A percentile compares a stretch with the other conserved stretches of the same genome.
Conservation (phyloP, 495 filamentous ascomycete species). For the Xylaria longipes region DNA sequence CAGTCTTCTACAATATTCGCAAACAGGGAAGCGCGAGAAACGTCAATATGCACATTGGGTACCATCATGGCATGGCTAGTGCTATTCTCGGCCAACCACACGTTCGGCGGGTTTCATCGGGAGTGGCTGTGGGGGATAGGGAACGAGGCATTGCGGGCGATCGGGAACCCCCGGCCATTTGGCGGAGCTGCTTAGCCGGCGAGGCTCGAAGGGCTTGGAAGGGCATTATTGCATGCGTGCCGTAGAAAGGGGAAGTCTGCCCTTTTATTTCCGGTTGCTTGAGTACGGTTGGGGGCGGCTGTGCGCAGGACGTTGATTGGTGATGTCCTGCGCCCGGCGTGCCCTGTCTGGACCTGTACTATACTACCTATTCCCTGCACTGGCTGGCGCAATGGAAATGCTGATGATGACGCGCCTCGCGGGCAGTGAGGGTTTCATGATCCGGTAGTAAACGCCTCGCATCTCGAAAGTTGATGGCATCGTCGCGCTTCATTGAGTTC, state of each 20-base stretch:
- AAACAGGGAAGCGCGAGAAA: neutral
- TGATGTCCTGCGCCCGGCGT: neutral
- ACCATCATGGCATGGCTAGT: constrained; percentile 1
- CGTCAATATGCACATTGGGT: constrained; percentile 12
- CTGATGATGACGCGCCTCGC: neutral
- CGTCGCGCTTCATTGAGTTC: neutral
- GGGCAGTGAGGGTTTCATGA: neutral
- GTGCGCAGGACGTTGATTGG: neutral
- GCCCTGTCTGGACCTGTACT: neutral
- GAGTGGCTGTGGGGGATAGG: constrained; percentile 14
- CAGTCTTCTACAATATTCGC: neutral
- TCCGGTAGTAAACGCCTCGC: neutral
- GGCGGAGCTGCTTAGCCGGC: neutral
- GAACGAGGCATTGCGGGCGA: constrained; percentile 27
- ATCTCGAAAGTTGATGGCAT: neutral
- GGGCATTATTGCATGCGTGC: neutral
- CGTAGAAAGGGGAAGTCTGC: constrained; percentile 1
- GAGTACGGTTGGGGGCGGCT: constrained; percentile 5
- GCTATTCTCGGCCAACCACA: constrained; percentile 16
- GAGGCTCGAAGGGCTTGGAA: constrained; percentile 16
- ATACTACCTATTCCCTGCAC: neutral
- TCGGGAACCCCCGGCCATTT: constrained; percentile 32
- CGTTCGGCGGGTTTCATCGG: neutral
- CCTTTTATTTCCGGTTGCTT: constrained; percentile 1
- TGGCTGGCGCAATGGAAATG: neutral